Base-by-base conservation (phyloP, 2,329 filamentous ascomycete species). In the Chrysosporium queenslandicum region DNA sequence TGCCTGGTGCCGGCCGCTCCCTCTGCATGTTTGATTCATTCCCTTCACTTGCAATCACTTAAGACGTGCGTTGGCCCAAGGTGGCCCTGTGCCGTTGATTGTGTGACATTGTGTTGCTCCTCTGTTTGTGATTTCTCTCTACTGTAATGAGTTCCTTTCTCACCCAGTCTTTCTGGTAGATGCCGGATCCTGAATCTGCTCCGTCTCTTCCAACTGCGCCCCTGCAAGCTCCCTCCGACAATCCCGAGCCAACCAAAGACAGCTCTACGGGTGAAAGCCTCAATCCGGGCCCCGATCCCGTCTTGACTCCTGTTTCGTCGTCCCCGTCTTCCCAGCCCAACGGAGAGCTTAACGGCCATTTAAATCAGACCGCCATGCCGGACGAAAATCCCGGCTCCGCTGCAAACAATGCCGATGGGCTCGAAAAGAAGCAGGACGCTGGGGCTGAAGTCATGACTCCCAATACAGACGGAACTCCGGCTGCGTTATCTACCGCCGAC, bases 361-460 rank as follows among this genome's bases (percentile, higher is more conserved):
- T 41, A 47, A 18, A 21, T n/a, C 37, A 43, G n/a, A 16, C 47
- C 52, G 57, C 41, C 52, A 68, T 68, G 66, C 59, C 64, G 27
- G 64, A 67, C 37, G 55, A 62, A 16, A 46, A 34, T n/a, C 55
- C 58, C n/a, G 55, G 50, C 32, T 48, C 52, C 23, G 36, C 55
- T 4, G 46, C 59, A 27, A 51, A 55, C 12, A 55, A 59, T 30
- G 56, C 54, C 12, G 55, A 59, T 30, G 36, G 53, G 1, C 46
- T 58, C 14, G 63, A 66, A 27, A 61, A 59, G 29, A 68, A 66
- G 43, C 62, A 61, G 37, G 66, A 69, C 40, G 61, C 41, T 43
- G 32, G 58, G 7, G 52, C 52, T 9, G 63, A 66, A n/a, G 61
- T 62, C 11, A 60, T 60, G 43, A 39, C 60, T 18, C 57, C 50